Conservation (phyloP, 2,329 filamentous ascomycete genomes). For the Sphaerostilbella broomeana region DNA sequence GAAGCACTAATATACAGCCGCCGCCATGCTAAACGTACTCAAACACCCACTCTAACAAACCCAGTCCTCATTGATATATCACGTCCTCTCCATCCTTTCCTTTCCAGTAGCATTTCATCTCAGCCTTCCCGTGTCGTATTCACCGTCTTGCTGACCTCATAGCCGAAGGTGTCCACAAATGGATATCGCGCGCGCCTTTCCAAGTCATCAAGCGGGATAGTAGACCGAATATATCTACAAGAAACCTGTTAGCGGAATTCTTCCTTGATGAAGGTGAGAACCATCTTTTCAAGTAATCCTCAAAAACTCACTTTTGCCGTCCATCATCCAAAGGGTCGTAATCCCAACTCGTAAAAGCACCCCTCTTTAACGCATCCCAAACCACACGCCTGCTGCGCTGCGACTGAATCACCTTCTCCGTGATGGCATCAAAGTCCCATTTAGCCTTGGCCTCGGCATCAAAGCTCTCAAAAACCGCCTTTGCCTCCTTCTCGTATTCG, state of each 20-base stretch:
- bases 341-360: constrained; percentile 77
- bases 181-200: constrained; percentile 72
- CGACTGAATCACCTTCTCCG: constrained; percentile 63
- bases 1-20: no score
- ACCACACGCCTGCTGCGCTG: constrained; percentile 75
- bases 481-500: constrained; percentile 39
- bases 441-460: constrained; percentile 63
- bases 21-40: no score
- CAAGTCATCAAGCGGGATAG: constrained; percentile 72
- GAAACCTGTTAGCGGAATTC: constrained; percentile 23
- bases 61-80: no score
- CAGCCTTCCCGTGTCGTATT: constrained; percentile 26
- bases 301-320: constrained; percentile 49
- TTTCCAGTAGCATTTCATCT: no score
- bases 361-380: constrained; percentile 72
- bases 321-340: constrained; percentile 69
- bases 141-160: constrained; percentile 37
- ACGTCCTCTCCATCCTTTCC: no score
- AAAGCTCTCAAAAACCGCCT: constrained; percentile 56
- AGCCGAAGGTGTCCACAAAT: constrained; percentile 50
- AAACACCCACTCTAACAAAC: no score
- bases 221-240: constrained; percentile 75
- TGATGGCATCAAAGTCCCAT: constrained; percentile 79
- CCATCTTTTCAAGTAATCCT: constrained; percentile 10
- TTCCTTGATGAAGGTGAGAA: constrained; percentile 24